Base-by-base conservation (phyloP, 129 eudicot species). In the Chrysanthemum seticuspe region DNA sequence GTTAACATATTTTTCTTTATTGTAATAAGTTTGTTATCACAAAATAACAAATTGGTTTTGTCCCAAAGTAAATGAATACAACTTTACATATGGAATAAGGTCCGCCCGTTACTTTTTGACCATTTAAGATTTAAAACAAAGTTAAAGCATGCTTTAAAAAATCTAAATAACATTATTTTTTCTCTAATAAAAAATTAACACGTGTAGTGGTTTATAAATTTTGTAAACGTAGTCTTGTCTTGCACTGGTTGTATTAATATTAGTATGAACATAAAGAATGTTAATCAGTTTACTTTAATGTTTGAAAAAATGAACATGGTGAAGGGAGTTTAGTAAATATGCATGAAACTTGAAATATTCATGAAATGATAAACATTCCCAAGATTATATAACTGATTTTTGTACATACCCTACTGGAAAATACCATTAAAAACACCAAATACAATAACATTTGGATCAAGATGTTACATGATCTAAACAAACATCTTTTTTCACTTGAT, bases 331-430 rank as follows among this genome's bases (percentile, higher is more conserved):
- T 34, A 55, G 3, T 60, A 45, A 72, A 36, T 2, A 59, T 57
- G 6, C 2, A 45, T 72, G 9, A 58, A 44, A 72, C 61, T 59
- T 27, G 49, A 23, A 56, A 58, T 11, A 50, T 25, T 40, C 29
- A 21, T 25, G 4, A 58, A 21, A 47, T 59, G 1, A 72, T 49
- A 23, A 44, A 65, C 34, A 9, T 65, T 45, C 65, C 65, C 29
- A 44, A 11, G 19, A 75, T 56, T 65, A 47, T 15, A 44, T 52
- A 53, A 77, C 61, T 70, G 71, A 31, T 21, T 31, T 77, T 77
- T 77, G 49, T 77, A 77, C 81, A 77, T 51, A 70, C 52, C 23
- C 57, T 64, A 62, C 72, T 62, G 11, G 27, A 53, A 54, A 71
- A 53, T 55, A 71, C 76, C 58, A 66, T 66, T 75, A 31, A 74